Base-by-base conservation (phyloP, 2,329 filamentous ascomycete genomes). In the Apiospora marii region DNA sequence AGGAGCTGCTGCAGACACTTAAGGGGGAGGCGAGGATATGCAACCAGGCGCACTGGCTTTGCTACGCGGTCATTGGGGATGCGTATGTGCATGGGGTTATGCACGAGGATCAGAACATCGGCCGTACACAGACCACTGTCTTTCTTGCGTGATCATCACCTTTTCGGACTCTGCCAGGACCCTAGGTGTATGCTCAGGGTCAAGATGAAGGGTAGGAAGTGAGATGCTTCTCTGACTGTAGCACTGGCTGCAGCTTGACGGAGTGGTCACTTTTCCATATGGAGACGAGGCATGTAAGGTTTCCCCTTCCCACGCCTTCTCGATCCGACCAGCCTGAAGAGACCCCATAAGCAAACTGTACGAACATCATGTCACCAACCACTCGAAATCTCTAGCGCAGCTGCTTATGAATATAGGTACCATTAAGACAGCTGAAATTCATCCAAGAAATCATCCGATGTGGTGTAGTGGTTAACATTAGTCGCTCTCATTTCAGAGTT, bases 401-500 rank as follows among this genome's bases (percentile, higher is more conserved):
- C 19, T 48, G 46, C 46, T 48, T 48, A 48, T 49, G 46, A 1
- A 1, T 0, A 49, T 49, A 49, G n/a, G 10, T 3, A 8, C 0
- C 10, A 6, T 8, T 8, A n/a, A 22, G 22, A 10, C 19, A 8
- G n/a, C 8, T 4, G 7, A 41, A 8, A 41, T 10, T 41, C 37
- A 41, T 41, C 5, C 16, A 64, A 41, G 6, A 41, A 41, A 41
- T 41, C 7, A 73, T 81, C 79, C 79, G 79, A 81, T 80, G 79
- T 79, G 82, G 78, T 80, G 78, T 78, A 78, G 78, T 80, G 79
- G 79, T 75, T 76, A 80, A 81, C 79, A 81, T 81, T 78, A 79
- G 77, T 79, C 79, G 79, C 79, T 81, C 79, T 81, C 80, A 80
- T 72, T 46, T 13, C 8, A 30, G 44, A 41, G 37, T 41, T 41